Percentiles rank a stretch among this genome's conserved stretches.
These are phyloP conservation scores for Elongisporangium undulatum DNA, from an alignment of 352 stramenopile species.

Conservation along the genomic window DNA sequence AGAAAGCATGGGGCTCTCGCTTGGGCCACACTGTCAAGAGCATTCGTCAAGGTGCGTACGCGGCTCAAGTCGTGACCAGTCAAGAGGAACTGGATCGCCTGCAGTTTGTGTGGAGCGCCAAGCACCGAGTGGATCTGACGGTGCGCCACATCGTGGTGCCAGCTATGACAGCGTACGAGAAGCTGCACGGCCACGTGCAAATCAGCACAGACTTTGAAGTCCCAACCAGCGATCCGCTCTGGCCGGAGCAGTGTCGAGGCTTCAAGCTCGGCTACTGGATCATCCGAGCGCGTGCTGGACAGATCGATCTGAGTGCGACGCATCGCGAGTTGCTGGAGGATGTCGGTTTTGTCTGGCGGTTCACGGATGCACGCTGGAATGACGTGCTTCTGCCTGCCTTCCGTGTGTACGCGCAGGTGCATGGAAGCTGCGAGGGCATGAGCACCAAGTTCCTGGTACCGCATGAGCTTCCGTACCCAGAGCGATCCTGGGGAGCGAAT, in stretches of 20 bases:
- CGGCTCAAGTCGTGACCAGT: constrained; percentile 70
- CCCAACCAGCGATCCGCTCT: constrained; percentile 40
- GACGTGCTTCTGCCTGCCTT: constrained; percentile 67
- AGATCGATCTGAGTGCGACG: constrained; percentile 30
- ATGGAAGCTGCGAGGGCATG: constrained; percentile 65
- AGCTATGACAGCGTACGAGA: constrained; percentile 41
- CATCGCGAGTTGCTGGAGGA: constrained; percentile 52
- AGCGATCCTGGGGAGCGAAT: constrained; percentile 61
- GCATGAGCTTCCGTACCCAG: constrained; percentile 46
- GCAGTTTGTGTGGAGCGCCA: constrained; percentile 91
- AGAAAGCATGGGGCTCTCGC: constrained; percentile 76
- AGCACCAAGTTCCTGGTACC: constrained; percentile 74
- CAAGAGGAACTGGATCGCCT: constrained; percentile 75
- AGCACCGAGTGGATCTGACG: constrained; percentile 54
- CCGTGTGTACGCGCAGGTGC: constrained; percentile 41
- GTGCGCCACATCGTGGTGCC: constrained; percentile 52
- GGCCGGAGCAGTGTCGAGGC: constrained; percentile 44
- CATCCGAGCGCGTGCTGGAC: constrained; percentile 43
- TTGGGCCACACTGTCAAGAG: constrained; percentile 90
- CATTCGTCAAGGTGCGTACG: constrained; percentile 83
- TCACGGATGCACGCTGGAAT: constrained; percentile 66
- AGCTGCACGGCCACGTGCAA: constrained; percentile 38
- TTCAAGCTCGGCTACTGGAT: constrained; percentile 79
- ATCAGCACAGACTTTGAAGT: constrained; percentile 74
- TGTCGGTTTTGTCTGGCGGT: constrained; percentile 66